Evolutionary conservation across 495 filamentous ascomycete genomes (phyloP).

Genomic region (Neurospora sp.): DNA sequence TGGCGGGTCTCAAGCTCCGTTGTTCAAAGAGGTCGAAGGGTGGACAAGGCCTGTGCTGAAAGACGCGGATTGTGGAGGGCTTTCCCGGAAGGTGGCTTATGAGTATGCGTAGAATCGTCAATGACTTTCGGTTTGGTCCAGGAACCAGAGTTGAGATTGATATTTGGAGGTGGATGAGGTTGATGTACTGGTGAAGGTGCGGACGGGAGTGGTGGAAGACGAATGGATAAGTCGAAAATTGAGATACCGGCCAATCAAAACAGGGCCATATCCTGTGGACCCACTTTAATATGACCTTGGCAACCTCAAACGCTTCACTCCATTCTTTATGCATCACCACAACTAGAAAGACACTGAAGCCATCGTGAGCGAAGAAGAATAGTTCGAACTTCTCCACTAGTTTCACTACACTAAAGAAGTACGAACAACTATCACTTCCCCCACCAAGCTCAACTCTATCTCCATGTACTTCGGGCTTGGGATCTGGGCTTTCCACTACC

Average conservation of each 20-base stretch:
- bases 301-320: background rate
- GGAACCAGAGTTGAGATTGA: background rate
- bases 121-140: background rate
- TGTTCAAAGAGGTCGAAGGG: background rate
- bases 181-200: background rate
- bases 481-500: background rate
- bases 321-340: too few species aligned
- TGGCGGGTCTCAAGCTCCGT: background rate
- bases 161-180: background rate
- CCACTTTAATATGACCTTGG: background rate
- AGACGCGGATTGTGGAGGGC: background rate
- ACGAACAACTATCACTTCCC: background rate
- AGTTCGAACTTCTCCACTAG: background rate
- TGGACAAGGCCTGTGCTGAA: background rate
- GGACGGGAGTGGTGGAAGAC: background rate
- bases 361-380: background rate
- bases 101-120: background rate
- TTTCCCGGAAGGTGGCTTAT: background rate
- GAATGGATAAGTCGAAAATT: background rate
- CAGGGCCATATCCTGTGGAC: background rate
- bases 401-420: background rate
- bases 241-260: background rate
- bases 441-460: background rate
- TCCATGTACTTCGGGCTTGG: background rate
- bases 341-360: background rate